These are phyloP conservation scores for Rhodotorula sp. DNA, from an alignment of 1,284 basidiomycete species.

Conservation along the genomic window DNA sequence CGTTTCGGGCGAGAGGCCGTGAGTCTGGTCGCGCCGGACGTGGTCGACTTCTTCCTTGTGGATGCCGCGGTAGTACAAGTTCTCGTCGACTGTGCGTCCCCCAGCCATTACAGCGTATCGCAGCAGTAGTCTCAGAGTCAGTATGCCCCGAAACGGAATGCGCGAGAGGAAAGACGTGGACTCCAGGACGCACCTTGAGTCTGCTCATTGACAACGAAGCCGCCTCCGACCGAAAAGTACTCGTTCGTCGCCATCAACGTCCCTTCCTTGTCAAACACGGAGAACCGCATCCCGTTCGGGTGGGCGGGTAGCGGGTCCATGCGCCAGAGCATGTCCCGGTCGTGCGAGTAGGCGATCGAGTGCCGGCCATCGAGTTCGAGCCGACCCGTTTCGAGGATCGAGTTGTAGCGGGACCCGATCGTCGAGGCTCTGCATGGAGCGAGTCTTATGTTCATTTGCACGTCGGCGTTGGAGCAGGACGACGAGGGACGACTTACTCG, in stretches of 20 bases:
- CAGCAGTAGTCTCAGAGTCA: not conserved
- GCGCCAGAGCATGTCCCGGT: constrained; percentile 86
- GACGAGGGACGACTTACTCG: constrained; percentile 53
- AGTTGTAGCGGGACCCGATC: constrained; percentile 60
- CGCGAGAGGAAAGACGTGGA: too few species aligned
- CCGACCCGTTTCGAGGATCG: constrained; percentile 64
- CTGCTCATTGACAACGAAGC: constrained; percentile 82
- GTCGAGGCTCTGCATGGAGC: constrained; percentile 19
- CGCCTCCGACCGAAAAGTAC: constrained; percentile 83
- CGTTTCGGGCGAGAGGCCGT: constrained; percentile 28
- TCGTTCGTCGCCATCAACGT: constrained; percentile 90
- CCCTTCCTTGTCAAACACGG: constrained; percentile 74
- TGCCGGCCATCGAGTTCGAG: constrained; percentile 71
- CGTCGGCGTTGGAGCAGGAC: constrained; percentile 51
- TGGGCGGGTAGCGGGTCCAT: constrained; percentile 61
- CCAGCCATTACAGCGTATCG: too few species aligned
- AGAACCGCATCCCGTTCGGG: constrained; percentile 60
- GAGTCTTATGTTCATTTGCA: too few species aligned
- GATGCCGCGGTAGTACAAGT: constrained; percentile 95
- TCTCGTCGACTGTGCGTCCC: constrained; percentile 75
- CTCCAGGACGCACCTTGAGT: constrained; percentile 77
- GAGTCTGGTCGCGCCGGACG: constrained; percentile 64
- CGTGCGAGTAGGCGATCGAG: constrained; percentile 76
- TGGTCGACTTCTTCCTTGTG: constrained; percentile 74
- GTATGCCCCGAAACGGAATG: not conserved